Percentiles rank a stretch among this genome's conserved stretches.
Conservation (phyloP, 176 grass and related monocot species). For the Musa troglodytarum region DNA sequence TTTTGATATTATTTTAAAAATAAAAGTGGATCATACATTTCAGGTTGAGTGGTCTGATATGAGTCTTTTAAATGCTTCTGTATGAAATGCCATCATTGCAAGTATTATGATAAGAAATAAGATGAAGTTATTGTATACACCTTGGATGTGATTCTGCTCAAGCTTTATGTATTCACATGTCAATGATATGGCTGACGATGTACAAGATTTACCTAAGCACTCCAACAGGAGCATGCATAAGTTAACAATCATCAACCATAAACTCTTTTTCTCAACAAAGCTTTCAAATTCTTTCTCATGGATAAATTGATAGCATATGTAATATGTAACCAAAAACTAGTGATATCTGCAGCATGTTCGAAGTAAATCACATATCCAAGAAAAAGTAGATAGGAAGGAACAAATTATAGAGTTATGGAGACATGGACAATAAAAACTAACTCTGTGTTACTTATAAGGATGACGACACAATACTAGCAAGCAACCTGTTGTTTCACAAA, state of each 20-base stretch:
- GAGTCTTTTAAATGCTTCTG: too few relatives aligned
- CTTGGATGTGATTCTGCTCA: too few relatives aligned
- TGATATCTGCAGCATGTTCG: too few relatives aligned
- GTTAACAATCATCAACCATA: not conserved
- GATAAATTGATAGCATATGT: not conserved
- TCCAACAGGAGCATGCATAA: not conserved
- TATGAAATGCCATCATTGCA: too few relatives aligned
- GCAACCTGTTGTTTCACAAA: slow-evolving; percentile 78
- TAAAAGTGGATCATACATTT: too few relatives aligned
- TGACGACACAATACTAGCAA: not conserved
- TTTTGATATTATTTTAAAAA: too few relatives aligned
- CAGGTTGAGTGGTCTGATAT: too few relatives aligned
- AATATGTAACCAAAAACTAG: too few relatives aligned
- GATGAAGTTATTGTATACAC: too few relatives aligned
- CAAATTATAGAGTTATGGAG: not conserved
- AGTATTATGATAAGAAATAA: too few relatives aligned
- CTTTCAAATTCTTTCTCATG: not conserved
- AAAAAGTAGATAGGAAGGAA: not conserved
- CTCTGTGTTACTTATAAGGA: not conserved
- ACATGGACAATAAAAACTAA: not conserved
- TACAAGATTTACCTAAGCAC: not conserved
- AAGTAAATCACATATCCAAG: not conserved
- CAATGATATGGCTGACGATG: not conserved
- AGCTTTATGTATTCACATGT: not conserved
- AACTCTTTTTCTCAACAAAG: not conserved